Evolutionary conservation across 345 rosid genomes (phyloP), one percentile per base, ranked within the genome.

Genomic region (Isatis tinctoria): DNA sequence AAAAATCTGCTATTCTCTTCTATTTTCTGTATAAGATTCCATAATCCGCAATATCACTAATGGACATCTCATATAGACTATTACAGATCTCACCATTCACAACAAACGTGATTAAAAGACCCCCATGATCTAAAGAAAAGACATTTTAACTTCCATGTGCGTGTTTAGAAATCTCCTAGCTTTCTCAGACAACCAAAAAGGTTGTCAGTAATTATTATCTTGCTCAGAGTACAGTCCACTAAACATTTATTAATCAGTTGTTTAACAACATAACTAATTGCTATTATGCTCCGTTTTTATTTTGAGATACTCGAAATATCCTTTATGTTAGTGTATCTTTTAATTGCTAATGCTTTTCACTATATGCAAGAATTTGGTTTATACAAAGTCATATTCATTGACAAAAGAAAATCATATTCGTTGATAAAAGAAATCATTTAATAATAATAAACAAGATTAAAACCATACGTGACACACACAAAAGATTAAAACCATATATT

Each of bases 181-280:
- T 67, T 48, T 20, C 17, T 18, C 61, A 37, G 61, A 28, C 45
- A 49, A 67, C 9, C 12, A 33, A 36, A 56, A 32, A 43, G 32
- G 10, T 39, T 36, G 60, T 65, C 59, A 35, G 73, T 67, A 67
- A 67, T 67, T 59, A 22, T 67, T 17, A 58, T 48, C n/a, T 49
- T 60, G 30, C 37, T 39, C 58, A 60, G 22, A 37, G 71, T 67
- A 30, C 20, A 58, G 47, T 47, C 43, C 61, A 58, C 24, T 67
- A 47, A 8, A 60, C 3, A 52, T 58, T 8, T 68, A 53, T 11
- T 59, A 60, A 16, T 51, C 39, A 20, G 2, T 11, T 16, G 1
- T 10, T 16, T 18, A 37, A 24, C 27, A 37, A 47, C 28, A 73
- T 39, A 62, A 35, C 52, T 62, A 32, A 44, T 58, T 41, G 51